Percentiles rank a stretch among this genome's conserved stretches.
phyloP scores from a whole-genome alignment of 192 early-diverging fungal species.

The Coemansia aciculifera region DNA sequence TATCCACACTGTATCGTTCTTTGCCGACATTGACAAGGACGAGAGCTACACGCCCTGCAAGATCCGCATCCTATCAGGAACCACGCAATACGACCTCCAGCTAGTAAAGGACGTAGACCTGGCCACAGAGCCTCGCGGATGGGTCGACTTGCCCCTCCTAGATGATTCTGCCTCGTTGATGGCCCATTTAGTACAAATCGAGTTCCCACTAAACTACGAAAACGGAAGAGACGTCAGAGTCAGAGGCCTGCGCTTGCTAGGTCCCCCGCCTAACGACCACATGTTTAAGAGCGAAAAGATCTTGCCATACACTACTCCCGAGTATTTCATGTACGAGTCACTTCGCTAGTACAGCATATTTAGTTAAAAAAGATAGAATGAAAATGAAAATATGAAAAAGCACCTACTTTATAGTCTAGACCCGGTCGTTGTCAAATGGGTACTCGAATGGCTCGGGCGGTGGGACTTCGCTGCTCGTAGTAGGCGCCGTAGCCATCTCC shows the following conservation, averaged over 20 bases:
- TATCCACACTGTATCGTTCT: conserved; percentile 35
- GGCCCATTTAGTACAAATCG: conserved; percentile 41
- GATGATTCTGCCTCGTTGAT: conserved; percentile 12
- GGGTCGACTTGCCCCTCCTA: conserved; percentile 32
- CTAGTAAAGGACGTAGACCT: conserved; percentile 20
- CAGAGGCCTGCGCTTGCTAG: conserved; percentile 27
- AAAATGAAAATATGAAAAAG: conserved; percentile 11
- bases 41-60: conserved; percentile 55
- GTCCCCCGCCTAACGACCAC: conserved; percentile 26
- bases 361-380: conserved; percentile 4
- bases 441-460: conserved; percentile 84
- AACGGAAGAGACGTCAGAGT: conserved; percentile 48
- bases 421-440: conserved; percentile 61
- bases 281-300: conserved; percentile 34
- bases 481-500: conserved; percentile 2
- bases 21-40: conserved; percentile 37
- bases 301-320: conserved; percentile 31
- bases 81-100: conserved; percentile 34
- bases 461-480: conserved; percentile 47
- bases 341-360: conserved; percentile 16
- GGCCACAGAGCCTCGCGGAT: conserved; percentile 27
- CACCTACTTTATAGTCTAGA: conserved; percentile 10
- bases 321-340: conserved; percentile 48
- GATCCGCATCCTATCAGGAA: conserved; percentile 22
- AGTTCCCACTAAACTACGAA: conserved; percentile 46